These are phyloP conservation scores for Paramecium biaurelia DNA, from an alignment of 73 alveolate species.

Conservation along the genomic window DNA sequence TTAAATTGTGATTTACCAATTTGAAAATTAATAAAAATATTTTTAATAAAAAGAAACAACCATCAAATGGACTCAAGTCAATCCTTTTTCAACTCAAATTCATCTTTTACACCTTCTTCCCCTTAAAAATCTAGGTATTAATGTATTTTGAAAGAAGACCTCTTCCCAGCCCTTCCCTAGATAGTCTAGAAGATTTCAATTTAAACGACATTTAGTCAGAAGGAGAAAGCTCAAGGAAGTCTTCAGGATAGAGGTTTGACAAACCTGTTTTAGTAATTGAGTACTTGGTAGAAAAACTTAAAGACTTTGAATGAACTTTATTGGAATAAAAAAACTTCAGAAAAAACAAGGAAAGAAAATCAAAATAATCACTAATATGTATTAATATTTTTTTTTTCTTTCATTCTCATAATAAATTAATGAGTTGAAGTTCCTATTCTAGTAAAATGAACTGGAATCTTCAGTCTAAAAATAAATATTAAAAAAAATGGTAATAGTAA, in stretches of 20 bases:
- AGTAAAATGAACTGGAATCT: not conserved
- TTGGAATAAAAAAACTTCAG: not conserved
- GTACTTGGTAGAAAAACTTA: not conserved
- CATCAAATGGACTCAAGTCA: not conserved
- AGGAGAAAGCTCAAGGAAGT: not conserved
- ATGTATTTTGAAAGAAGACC: not conserved
- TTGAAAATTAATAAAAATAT: not conserved
- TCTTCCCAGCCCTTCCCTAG: not conserved
- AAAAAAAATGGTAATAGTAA: not conserved
- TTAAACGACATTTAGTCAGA: not conserved
- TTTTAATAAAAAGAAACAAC: not conserved
- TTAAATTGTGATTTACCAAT: not conserved
- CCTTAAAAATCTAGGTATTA: not conserved
- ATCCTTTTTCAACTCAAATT: not conserved
- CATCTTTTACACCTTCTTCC: not conserved
- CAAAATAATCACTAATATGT: not conserved
- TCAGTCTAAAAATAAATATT: not conserved
- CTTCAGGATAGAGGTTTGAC: not conserved
- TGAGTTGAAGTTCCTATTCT: not conserved
- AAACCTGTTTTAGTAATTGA: constrained; percentile 1
- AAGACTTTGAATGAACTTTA: not conserved
- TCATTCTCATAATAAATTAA: not conserved
- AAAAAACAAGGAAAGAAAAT: not conserved
- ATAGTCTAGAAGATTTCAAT: not conserved
- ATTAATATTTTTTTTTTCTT: not conserved